These are phyloP conservation scores for Aphanomyces cochlioides DNA, from an alignment of 352 stramenopile species.

Conservation along the genomic window DNA sequence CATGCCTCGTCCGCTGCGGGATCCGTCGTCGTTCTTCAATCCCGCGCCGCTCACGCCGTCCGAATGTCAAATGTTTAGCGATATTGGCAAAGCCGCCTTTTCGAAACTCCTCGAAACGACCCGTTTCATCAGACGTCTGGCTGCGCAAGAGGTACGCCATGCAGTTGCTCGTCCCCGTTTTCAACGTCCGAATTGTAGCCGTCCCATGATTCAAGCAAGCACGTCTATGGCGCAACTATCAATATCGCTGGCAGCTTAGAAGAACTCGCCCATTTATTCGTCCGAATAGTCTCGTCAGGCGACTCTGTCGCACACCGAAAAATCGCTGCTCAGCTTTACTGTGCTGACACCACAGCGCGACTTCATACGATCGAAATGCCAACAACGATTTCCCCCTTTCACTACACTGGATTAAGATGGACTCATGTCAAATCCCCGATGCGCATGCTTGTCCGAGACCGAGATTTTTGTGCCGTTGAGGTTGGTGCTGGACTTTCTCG, in stretches of 20 bases:
- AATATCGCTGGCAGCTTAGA: slow-evolving; percentile 25
- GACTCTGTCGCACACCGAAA: slow-evolving; percentile 25
- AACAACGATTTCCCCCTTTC: slow-evolving; percentile 20
- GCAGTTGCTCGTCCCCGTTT: no score
- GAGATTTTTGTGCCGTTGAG: slow-evolving; percentile 29
- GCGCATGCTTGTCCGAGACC: slow-evolving; percentile 29
- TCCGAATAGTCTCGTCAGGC: slow-evolving; percentile 13
- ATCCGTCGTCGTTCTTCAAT: slow-evolving; percentile 17
- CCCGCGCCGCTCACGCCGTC: slow-evolving; percentile 20
- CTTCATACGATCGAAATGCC: slow-evolving; percentile 26
- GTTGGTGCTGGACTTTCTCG: background rate
- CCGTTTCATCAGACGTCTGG: slow-evolving; percentile 15
- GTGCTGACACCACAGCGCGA: slow-evolving; percentile 16
- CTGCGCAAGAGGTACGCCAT: slow-evolving; percentile 8
- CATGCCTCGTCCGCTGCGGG: background rate
- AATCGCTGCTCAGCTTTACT: slow-evolving; percentile 25
- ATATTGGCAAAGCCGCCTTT: slow-evolving; percentile 25
- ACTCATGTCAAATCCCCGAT: slow-evolving; percentile 30
- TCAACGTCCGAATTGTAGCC: no score
- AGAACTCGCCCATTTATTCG: slow-evolving; percentile 28
- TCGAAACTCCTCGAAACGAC: slow-evolving; percentile 30
- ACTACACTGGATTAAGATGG: slow-evolving; percentile 29
- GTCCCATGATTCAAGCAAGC: slow-evolving; percentile 4
- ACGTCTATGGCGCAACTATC: slow-evolving; percentile 18
- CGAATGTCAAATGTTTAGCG: slow-evolving; percentile 28